A percentile compares a stretch with the other conserved stretches of the same genome.
Evolutionary conservation across 192 early-diverging fungal species (phyloP).

Genomic region (Linnemannia hyalina): DNA sequence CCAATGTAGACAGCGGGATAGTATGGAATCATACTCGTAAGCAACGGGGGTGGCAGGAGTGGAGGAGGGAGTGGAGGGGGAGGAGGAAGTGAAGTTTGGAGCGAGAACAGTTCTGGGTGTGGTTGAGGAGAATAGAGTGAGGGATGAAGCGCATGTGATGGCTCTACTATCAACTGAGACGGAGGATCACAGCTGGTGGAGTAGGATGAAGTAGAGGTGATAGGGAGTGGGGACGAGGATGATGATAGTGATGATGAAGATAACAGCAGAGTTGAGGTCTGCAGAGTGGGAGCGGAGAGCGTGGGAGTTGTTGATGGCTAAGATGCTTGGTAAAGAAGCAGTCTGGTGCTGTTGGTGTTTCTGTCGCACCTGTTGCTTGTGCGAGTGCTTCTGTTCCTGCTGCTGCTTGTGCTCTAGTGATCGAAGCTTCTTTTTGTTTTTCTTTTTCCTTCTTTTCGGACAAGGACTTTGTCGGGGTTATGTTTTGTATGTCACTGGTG

Average conservation of each 20-base stretch:
- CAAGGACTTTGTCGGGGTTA: too few species aligned
- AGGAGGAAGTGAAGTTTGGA: not conserved
- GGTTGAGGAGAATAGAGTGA: constrained; percentile 1
- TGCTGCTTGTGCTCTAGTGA: not conserved
- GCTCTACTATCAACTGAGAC: not conserved
- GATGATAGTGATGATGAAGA: not conserved
- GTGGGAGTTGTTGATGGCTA: constrained; percentile 2
- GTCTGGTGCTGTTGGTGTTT: not conserved
- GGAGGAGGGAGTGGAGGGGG: not conserved
- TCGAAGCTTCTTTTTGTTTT: not conserved
- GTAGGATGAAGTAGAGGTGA: not conserved
- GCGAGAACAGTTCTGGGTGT: not conserved
- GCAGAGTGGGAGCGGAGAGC: not conserved
- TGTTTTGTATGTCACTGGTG: too few species aligned
- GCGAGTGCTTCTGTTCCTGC: constrained; percentile 3
- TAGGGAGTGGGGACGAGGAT: not conserved
- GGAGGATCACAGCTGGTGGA: not conserved
- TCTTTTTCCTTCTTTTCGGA: too few species aligned
- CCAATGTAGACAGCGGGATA: constrained; percentile 46
- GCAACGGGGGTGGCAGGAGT: not conserved
- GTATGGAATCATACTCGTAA: constrained; percentile 37
- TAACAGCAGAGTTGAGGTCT: not conserved
- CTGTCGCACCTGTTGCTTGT: not conserved
- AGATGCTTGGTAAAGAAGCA: not conserved
- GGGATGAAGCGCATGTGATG: not conserved